phyloP scores from a whole-genome alignment of 176 grass and related monocot genomes.

The Phragmites australis region DNA sequence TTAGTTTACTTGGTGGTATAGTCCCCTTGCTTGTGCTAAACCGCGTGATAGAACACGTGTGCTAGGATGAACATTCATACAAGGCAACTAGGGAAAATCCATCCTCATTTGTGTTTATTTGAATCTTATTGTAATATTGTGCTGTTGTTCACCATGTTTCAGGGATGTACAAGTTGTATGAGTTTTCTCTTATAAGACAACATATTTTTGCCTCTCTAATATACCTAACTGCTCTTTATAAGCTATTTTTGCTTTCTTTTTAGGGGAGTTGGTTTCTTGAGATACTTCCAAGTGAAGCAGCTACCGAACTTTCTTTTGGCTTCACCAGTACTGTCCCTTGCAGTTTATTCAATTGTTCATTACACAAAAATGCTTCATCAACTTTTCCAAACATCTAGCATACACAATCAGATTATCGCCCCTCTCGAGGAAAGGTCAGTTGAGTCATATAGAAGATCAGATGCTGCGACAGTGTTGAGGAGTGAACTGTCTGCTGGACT shows the following conservation, averaged over 20 bases:
- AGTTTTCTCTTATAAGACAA: not conserved
- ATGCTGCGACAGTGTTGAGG: slow-evolving; percentile 27
- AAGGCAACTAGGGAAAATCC: not conserved
- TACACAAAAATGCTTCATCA: slow-evolving; percentile 57
- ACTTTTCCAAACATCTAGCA: slow-evolving; percentile 47
- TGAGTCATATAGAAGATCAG: slow-evolving; percentile 48
- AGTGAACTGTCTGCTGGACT: slow-evolving; percentile 27
- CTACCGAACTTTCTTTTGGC: slow-evolving; percentile 97
- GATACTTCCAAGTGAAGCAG: slow-evolving; percentile 96
- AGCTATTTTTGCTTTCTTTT: slow-evolving; percentile 25
- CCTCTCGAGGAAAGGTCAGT: slow-evolving; percentile 26
- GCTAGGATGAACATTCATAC: not conserved
- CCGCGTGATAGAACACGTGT: not conserved
- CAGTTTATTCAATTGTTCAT: slow-evolving; percentile 71
- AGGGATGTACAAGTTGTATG: not conserved
- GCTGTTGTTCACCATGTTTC: not conserved
- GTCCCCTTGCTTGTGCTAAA: not conserved
- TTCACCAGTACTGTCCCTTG: slow-evolving; percentile 72
- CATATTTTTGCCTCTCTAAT: not conserved
- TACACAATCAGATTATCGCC: slow-evolving; percentile 48
- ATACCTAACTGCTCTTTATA: not conserved
- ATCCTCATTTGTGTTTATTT: slow-evolving; percentile 2
- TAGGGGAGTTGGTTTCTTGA: slow-evolving; percentile 95
- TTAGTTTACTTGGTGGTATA: not conserved
- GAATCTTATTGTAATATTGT: not conserved